Evolutionary conservation across 225 moss, liverwort and hornwort genomes (phyloP), one percentile per base, ranked within the genome.

Genomic region (Antitrichia curtipendula): DNA sequence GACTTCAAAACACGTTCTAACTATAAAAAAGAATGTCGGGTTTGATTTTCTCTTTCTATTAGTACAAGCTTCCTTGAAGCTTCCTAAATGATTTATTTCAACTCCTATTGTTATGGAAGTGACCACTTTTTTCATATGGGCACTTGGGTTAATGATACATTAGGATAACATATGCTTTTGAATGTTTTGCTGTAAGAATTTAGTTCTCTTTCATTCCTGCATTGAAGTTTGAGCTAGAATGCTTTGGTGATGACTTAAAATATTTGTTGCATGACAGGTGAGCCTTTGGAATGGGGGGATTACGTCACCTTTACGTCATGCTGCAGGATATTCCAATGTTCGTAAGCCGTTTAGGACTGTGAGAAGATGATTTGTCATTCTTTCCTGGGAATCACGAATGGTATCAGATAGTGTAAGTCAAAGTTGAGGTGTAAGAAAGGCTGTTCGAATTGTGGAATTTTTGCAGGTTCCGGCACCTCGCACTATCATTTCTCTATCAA

Each of bases 261-360:
- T 72, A 72, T 83, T 89, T 80, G 80, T 91, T 86, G 90, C 88
- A 80, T 91, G 89, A 85, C 94, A 96, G 96, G 95, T 94, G 92
- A 94, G 96, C 89, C 94, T 95, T 86, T 96, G 96, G 96, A 96
- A 94, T 93, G 96, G 95, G 90, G 94, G 94, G 86, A 62, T 69
- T 71, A 81, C 91, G 75, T 92, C 92, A 86, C 92, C 94, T 90
- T 88, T 89, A 91, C 84, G 91, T 91, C 95, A 95, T 93, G 90
- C 95, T 85, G 93, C 95, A 87, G 88, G 94, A 85, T 87, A 88
- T 85, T 93, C 90, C 94, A 96, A 94, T 95, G 96, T 96, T 87
- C 93, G 94, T 96, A 94, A 94, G 95, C 92, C 82, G 83, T 87
- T 85, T 91, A 89, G 88, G 81, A 59, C 40, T 66, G 70, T 86